A percentile compares a stretch with the other conserved stretches of the same genome.
Evolutionary conservation across 2,329 filamentous ascomycete species (phyloP).

Genomic region (Aspergillus luchuensis): DNA sequence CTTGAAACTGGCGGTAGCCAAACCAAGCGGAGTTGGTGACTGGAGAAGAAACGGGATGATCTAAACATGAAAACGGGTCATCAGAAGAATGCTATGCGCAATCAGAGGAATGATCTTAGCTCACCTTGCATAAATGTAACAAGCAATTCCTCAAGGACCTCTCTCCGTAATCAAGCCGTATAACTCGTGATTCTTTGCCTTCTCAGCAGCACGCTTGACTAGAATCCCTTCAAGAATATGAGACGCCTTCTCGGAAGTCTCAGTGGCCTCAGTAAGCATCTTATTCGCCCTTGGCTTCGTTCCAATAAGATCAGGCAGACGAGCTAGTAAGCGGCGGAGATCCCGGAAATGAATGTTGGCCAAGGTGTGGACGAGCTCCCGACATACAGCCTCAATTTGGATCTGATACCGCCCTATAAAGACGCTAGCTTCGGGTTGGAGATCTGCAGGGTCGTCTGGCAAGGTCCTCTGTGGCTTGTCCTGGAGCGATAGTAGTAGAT

Average conservation of each 20-base stretch:
- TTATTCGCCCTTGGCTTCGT: not conserved
- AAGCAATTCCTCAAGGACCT: not conserved
- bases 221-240: not conserved
- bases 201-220: not conserved
- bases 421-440: not conserved
- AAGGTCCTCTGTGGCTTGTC: not conserved
- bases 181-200: not conserved
- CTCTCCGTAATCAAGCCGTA: not conserved
- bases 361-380: not conserved
- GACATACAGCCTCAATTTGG: not conserved
- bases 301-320: not conserved
- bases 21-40: too few species aligned
- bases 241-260: not conserved
- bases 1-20: too few species aligned
- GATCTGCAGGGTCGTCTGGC: not conserved
- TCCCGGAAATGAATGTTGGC: not conserved
- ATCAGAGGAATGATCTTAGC: not conserved
- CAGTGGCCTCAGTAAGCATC: not conserved
- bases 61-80: too few species aligned
- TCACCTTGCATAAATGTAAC: not conserved
- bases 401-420: not conserved
- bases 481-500: not conserved
- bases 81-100: not conserved
- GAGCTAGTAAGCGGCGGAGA: not conserved
- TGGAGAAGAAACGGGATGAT: too few species aligned